A percentile compares a stretch with the other conserved stretches of the same genome.
Evolutionary conservation across 2,329 filamentous ascomycete species (phyloP).

Genomic region (Didymella pinodella): DNA sequence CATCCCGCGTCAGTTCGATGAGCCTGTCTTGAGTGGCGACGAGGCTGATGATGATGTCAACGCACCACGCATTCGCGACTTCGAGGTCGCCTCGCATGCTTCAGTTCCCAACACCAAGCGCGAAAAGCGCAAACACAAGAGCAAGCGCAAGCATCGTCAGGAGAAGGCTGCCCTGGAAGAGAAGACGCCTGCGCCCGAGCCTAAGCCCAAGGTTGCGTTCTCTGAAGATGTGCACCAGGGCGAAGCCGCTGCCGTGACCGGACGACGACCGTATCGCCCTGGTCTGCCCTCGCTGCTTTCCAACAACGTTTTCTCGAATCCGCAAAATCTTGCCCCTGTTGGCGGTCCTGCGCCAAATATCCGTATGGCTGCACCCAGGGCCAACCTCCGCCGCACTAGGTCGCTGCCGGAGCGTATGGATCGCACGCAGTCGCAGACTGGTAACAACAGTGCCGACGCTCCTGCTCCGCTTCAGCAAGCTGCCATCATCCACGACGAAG

Average conservation of each 20-base stretch:
- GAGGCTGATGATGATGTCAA: slow-evolving; percentile 62
- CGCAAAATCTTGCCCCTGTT: slow-evolving; percentile 45
- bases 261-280: slow-evolving; percentile 66
- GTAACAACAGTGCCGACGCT: slow-evolving; percentile 29
- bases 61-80: slow-evolving; percentile 57
- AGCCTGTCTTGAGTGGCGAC: slow-evolving; percentile 59
- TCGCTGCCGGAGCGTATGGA: slow-evolving; percentile 50
- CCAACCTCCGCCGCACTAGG: slow-evolving; percentile 43
- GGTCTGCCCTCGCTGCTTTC: slow-evolving; percentile 71
- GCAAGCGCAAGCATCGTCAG: slow-evolving; percentile 56
- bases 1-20: slow-evolving; percentile 48
- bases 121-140: slow-evolving; percentile 52
- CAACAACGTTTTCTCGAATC: slow-evolving; percentile 71
- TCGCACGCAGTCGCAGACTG: slow-evolving; percentile 31
- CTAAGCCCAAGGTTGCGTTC: slow-evolving; percentile 50
- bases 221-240: slow-evolving; percentile 45
- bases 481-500: slow-evolving; percentile 31
- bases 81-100: slow-evolving; percentile 52
- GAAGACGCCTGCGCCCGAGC: slow-evolving; percentile 28
- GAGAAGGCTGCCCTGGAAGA: slow-evolving; percentile 40
- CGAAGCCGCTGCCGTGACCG: slow-evolving; percentile 51
- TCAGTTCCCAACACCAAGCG: slow-evolving; percentile 49
- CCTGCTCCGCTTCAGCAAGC: slow-evolving; percentile 30
- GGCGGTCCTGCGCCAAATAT: slow-evolving; percentile 41
- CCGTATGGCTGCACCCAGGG: slow-evolving; percentile 42